These are phyloP conservation scores for Schoenoplectus triqueter DNA, from an alignment of 202 grass and related monocot genomes.

Conservation along the genomic window DNA sequence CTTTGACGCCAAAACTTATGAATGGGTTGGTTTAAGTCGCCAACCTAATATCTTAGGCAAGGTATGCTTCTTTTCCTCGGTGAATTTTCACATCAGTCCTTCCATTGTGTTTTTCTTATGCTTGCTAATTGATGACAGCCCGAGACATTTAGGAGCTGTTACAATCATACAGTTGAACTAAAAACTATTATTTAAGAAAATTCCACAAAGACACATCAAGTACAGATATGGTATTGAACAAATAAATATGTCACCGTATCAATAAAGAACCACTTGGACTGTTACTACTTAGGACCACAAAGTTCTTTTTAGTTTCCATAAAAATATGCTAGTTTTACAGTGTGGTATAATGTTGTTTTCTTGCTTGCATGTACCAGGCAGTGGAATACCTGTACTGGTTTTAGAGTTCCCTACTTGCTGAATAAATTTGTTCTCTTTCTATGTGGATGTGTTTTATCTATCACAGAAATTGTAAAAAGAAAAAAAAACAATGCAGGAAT, in stretches of 20 bases:
- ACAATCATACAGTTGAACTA: neutral
- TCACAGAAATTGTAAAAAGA: neutral
- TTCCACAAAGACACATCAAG: neutral
- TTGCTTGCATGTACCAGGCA: neutral
- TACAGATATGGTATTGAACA: neutral
- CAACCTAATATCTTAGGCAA: conserved; percentile 98
- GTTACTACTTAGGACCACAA: conserved; percentile 12
- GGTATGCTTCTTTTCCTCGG: conserved; percentile 50
- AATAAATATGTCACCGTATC: neutral
- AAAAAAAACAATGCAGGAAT: neutral
- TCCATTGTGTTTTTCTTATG: neutral
- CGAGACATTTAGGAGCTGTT: conserved; percentile 5
- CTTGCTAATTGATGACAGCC: conserved; percentile 3
- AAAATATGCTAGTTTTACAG: conserved; percentile 4
- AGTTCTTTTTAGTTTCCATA: neutral
- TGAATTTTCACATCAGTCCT: neutral
- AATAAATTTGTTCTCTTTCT: neutral
- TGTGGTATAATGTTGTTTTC: conserved; percentile 8
- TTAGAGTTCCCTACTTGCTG: neutral
- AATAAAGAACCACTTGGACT: neutral
- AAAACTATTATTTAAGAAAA: neutral
- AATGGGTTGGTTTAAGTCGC: conserved; percentile 96
- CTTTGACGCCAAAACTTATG: conserved; percentile 95
- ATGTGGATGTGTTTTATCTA: neutral
- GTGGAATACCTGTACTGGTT: neutral